phyloP scores from a whole-genome alignment of 2,329 filamentous ascomycete species.

The Chaetomiaceae sp. region DNA sequence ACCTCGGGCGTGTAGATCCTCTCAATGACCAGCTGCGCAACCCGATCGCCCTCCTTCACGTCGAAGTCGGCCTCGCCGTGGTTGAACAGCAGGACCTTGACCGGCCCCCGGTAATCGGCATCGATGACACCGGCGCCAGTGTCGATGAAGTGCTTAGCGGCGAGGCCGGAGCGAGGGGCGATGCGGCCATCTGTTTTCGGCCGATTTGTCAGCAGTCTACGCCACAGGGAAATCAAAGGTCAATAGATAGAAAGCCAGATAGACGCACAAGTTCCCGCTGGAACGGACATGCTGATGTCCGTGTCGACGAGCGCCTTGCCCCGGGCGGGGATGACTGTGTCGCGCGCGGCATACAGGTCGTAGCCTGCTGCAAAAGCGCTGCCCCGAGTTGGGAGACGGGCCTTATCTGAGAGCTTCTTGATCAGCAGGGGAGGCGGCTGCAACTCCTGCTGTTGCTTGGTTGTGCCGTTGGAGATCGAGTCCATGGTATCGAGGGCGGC shows the following conservation, averaged over 20 bases:
- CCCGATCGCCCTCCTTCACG: conserved; percentile 78
- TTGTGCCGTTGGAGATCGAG: conserved; percentile 29
- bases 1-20: conserved; percentile 92
- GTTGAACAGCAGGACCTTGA: conserved; percentile 95
- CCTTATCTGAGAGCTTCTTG: conserved; percentile 79
- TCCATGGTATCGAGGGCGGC: conserved; percentile 31
- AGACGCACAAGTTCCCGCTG: conserved; percentile 81
- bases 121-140: conserved; percentile 96
- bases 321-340: conserved; percentile 70
- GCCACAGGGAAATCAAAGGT: neutral
- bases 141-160: conserved; percentile 92
- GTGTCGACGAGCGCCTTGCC: conserved; percentile 87
- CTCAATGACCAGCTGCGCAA: conserved; percentile 92
- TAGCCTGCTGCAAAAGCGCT: conserved; percentile 89
- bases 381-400: conserved; percentile 79
- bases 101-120: conserved; percentile 89
- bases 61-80: conserved; percentile 76
- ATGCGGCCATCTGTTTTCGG: conserved; percentile 69
- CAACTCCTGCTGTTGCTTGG: conserved; percentile 29
- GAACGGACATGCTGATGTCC: conserved; percentile 85
- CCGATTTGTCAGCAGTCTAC: neutral
- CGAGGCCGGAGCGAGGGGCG: conserved; percentile 85
- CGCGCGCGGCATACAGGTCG: conserved; percentile 78
- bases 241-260: neutral
- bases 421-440: conserved; percentile 65